phyloP scores from a whole-genome alignment of 768 basidiomycete genomes.

The Glaciozyma antarctica region DNA sequence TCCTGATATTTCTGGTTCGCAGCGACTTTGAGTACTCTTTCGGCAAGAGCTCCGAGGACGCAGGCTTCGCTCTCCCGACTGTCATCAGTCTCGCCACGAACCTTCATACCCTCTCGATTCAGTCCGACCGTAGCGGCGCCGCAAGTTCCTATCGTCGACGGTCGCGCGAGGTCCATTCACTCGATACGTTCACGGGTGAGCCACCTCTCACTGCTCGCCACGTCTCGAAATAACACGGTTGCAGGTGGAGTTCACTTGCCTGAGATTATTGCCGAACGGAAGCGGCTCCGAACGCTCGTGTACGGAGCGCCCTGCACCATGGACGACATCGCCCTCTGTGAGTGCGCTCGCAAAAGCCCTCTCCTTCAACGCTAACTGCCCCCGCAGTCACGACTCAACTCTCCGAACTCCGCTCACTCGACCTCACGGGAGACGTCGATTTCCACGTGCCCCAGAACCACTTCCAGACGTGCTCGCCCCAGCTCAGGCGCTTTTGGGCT shows the following conservation, averaged over 20 bases:
- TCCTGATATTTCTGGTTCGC: too few species aligned
- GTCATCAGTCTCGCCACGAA: not conserved
- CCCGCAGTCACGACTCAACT: not conserved
- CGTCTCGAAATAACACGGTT: too few species aligned
- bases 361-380: too few species aligned
- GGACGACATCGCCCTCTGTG: not conserved
- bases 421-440: constrained; percentile 12
- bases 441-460: not conserved
- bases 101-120: not conserved
- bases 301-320: constrained; percentile 7
- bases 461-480: not conserved
- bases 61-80: constrained; percentile 12
- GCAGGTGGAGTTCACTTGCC: constrained; percentile 11
- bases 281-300: not conserved
- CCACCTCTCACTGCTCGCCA: not conserved
- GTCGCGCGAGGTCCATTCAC: not conserved
- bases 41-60: constrained; percentile 1
- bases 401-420: constrained; percentile 4
- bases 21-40: too few species aligned
- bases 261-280: not conserved
- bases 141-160: not conserved
- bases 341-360: too few species aligned
- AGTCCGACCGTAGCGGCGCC: not conserved
- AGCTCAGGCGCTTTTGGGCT: constrained; percentile 8
- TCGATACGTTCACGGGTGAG: constrained; percentile 2